Conservation (phyloP, 2,329 filamentous ascomycete species). For the Helicocarpus griseus region DNA sequence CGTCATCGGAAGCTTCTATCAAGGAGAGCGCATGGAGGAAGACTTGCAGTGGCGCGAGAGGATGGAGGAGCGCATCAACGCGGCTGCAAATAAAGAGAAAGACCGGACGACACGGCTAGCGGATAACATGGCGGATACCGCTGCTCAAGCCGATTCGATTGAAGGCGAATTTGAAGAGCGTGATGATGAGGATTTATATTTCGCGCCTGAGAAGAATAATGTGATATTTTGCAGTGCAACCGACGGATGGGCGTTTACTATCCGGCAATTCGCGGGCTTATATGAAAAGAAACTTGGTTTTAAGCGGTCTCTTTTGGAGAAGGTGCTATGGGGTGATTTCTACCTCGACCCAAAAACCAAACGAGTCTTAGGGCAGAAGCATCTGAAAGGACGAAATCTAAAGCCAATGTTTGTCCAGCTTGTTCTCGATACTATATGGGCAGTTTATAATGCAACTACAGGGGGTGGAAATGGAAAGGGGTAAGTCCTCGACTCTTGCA, state of each 20-base stretch:
- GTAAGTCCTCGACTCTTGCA: slow-evolving; percentile 34
- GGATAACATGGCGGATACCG: slow-evolving; percentile 40
- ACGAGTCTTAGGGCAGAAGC: slow-evolving; percentile 79
- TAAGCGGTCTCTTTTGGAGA: slow-evolving; percentile 78
- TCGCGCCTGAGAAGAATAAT: slow-evolving; percentile 95
- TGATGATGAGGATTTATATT: slow-evolving; percentile 95
- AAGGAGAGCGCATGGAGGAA: slow-evolving; percentile 97
- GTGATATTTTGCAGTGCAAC: slow-evolving; percentile 97
- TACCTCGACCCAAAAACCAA: slow-evolving; percentile 97
- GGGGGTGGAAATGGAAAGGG: slow-evolving; percentile 75
- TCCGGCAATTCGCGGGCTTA: slow-evolving; percentile 81
- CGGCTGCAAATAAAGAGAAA: slow-evolving; percentile 55
- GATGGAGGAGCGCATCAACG: slow-evolving; percentile 76
- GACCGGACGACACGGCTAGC: slow-evolving; percentile 29
- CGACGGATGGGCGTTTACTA: slow-evolving; percentile 98
- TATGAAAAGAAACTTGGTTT: slow-evolving; percentile 98
- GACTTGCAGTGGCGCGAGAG: slow-evolving; percentile 91
- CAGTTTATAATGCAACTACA: slow-evolving; percentile 81
- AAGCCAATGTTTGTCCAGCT: slow-evolving; percentile 98
- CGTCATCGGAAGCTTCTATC: slow-evolving; percentile 93
- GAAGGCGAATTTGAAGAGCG: slow-evolving; percentile 67
- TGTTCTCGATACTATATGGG: slow-evolving; percentile 92
- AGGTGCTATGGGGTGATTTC: slow-evolving; percentile 92
- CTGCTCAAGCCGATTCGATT: slow-evolving; percentile 40
- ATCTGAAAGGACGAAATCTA: slow-evolving; percentile 79